phyloP scores from a whole-genome alignment of 108 stramenopile genomes.

The Licmophora abbreviata region DNA sequence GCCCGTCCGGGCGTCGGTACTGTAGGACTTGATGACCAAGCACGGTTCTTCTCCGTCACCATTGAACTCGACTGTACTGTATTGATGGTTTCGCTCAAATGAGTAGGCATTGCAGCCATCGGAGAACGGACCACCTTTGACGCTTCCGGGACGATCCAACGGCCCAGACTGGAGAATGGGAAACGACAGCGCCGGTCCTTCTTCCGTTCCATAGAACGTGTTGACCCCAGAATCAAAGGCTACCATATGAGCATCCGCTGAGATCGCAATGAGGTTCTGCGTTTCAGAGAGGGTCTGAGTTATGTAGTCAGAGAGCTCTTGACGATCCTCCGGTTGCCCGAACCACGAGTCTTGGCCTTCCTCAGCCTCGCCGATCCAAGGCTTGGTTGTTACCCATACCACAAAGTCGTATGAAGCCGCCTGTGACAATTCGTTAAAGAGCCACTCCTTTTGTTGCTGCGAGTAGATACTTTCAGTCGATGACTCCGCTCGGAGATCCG shows the following conservation, averaged over 20 bases:
- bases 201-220: conserved; percentile 35
- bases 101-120: conserved; percentile 39
- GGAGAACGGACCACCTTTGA: conserved; percentile 21
- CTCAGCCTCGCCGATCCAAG: conserved; percentile 39
- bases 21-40: conserved; percentile 25
- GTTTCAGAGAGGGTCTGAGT: conserved; percentile 29
- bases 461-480: conserved; percentile 25
- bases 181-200: conserved; percentile 27
- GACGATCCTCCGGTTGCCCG: conserved; percentile 22
- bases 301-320: conserved; percentile 23
- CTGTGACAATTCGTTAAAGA: conserved; percentile 27
- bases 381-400: conserved; percentile 36
- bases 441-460: conserved; percentile 33
- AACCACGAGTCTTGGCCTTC: conserved; percentile 34
- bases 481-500: conserved; percentile 42
- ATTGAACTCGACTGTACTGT: conserved; percentile 32
- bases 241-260: conserved; percentile 47
- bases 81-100: conserved; percentile 42
- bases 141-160: conserved; percentile 26
- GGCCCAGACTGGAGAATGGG: conserved; percentile 46
- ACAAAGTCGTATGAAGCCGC: conserved; percentile 50
- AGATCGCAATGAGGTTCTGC: conserved; percentile 34
- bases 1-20: too few relatives aligned
- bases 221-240: conserved; percentile 52
- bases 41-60: conserved; percentile 17